Percentiles rank a stretch among this genome's conserved stretches.
phyloP scores from a whole-genome alignment of 306 rosid species.

The Pyrus communis region DNA sequence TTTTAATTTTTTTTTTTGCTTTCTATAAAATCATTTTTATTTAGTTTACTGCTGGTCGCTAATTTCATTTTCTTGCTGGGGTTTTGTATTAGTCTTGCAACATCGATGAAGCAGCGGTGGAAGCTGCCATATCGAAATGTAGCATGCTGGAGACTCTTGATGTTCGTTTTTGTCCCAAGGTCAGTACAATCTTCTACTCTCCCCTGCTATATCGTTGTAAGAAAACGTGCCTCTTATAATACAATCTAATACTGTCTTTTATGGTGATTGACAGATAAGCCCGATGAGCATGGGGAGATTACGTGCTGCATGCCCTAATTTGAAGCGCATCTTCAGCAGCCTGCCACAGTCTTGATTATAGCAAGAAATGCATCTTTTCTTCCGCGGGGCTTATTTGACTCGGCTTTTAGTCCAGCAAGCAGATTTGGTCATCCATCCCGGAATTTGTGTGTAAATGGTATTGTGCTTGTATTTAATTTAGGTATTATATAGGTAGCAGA shows the following conservation, averaged over 20 bases:
- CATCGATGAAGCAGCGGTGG: conserved; percentile 72
- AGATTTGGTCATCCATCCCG: conserved; percentile 11
- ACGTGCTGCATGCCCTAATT: conserved; percentile 62
- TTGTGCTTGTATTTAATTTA: conserved; percentile 17
- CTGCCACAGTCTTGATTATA: conserved; percentile 40
- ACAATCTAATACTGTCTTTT: background rate
- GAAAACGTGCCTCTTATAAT: background rate
- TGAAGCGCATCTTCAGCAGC: conserved; percentile 97
- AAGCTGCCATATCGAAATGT: conserved; percentile 79
- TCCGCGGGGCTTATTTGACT: conserved; percentile 6
- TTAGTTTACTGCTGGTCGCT: background rate
- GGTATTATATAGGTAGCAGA: conserved; percentile 29
- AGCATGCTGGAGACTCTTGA: conserved; percentile 93
- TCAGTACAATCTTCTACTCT: conserved; percentile 11
- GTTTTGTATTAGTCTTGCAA: conserved; percentile 65
- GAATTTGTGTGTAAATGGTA: conserved; percentile 34
- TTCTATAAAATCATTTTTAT: too few species aligned
- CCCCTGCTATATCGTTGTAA: background rate
- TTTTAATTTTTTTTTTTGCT: too few species aligned
- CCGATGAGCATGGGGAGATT: conserved; percentile 65
- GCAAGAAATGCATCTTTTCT: background rate
- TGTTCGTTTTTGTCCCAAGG: conserved; percentile 95
- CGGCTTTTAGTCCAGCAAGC: conserved; percentile 11
- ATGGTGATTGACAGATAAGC: conserved; percentile 39
- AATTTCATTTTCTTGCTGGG: background rate